phyloP scores from a whole-genome alignment of 495 filamentous ascomycete species.

The Tetracladium setigerum region DNA sequence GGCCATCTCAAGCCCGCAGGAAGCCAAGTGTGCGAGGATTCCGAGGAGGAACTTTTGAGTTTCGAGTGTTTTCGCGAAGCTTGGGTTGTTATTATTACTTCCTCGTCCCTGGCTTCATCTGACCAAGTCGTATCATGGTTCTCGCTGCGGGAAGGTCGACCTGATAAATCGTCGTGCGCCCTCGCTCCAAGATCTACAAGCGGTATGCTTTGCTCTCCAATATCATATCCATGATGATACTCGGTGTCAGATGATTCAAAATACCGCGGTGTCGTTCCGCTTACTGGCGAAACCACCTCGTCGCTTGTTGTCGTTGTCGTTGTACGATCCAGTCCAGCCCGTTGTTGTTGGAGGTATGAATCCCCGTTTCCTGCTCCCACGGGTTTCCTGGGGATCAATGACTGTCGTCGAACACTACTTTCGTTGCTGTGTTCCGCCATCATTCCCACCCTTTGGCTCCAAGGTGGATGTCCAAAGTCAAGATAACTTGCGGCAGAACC shows the following conservation, averaged over 20 bases:
- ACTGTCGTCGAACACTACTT: neutral
- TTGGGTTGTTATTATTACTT: neutral
- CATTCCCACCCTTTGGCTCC: no score
- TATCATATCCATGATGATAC: neutral
- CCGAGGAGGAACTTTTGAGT: no score
- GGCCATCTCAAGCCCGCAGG: constrained; percentile 17
- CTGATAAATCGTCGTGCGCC: no score
- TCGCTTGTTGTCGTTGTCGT: neutral
- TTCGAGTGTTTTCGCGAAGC: neutral
- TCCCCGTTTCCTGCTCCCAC: neutral
- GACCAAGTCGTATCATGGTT: neutral
- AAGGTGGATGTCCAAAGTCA: no score
- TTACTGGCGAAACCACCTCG: neutral
- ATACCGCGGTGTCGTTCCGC: neutral
- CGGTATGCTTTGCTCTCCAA: neutral
- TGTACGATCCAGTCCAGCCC: no score
- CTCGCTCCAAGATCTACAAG: neutral
- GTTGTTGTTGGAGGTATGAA: neutral
- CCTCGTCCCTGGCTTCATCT: neutral
- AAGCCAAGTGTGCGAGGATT: constrained; percentile 10
- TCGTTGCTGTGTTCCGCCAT: no score
- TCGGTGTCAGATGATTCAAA: neutral
- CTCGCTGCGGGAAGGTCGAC: no score
- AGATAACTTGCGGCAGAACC: no score
- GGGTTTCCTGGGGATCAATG: constrained; percentile 1